A percentile compares a stretch with the other conserved stretches of the same genome.
These are phyloP conservation scores for Bipolaris cookei DNA, from an alignment of 2,329 filamentous ascomycete genomes.

Conservation along the genomic window DNA sequence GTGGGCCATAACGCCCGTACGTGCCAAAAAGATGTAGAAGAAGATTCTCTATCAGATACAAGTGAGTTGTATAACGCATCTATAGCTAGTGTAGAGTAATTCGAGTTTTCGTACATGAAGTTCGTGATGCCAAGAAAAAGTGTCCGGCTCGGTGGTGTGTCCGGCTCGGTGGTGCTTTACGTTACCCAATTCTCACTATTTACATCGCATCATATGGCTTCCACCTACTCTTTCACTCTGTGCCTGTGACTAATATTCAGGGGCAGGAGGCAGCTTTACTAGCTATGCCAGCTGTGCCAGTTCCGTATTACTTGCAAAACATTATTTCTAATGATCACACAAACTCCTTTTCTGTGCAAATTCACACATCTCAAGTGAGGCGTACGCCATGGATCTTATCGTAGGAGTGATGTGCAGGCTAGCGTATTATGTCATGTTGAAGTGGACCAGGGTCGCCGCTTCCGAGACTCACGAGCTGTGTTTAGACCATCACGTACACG, in stretches of 20 bases:
- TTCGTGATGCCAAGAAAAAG: too few relatives aligned
- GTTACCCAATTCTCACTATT: conserved; percentile 34
- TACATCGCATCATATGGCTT: conserved; percentile 3
- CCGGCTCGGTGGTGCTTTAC: too few relatives aligned
- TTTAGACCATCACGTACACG: conserved; percentile 35
- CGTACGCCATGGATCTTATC: conserved; percentile 14
- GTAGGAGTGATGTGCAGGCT: conserved; percentile 15
- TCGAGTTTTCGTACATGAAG: too few relatives aligned
- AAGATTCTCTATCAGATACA: too few relatives aligned
- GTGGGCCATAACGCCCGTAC: too few relatives aligned
- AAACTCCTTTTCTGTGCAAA: background rate
- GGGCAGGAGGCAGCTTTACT: background rate
- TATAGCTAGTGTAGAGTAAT: too few relatives aligned
- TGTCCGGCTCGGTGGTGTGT: too few relatives aligned
- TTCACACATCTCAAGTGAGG: conserved; percentile 1
- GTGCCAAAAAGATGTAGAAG: too few relatives aligned
- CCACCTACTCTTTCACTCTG: conserved; percentile 1
- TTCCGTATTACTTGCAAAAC: background rate
- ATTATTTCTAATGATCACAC: background rate
- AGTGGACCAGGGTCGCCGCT: conserved; percentile 26
- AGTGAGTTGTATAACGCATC: too few relatives aligned
- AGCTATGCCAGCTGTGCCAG: background rate
- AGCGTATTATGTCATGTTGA: conserved; percentile 27
- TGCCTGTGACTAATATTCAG: background rate
- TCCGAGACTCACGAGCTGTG: conserved; percentile 30